phyloP scores from a whole-genome alignment of 1,284 basidiomycete species.

The Apiotrichum montevideense region DNA sequence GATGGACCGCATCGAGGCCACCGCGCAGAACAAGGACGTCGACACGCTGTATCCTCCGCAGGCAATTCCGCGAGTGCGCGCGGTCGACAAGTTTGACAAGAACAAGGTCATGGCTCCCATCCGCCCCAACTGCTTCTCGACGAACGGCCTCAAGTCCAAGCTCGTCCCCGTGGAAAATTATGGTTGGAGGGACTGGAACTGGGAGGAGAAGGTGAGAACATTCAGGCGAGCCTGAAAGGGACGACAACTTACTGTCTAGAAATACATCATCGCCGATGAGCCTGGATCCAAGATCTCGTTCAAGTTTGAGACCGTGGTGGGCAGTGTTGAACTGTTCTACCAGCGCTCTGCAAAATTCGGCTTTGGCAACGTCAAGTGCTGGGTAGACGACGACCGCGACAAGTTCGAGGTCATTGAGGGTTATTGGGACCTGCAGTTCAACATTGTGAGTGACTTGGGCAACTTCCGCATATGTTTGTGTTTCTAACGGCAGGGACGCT shows the following conservation, averaged over 20 bases:
- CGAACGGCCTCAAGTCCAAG: conserved; percentile 24
- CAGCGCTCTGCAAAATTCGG: conserved; percentile 28
- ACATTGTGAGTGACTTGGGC: conserved; percentile 4
- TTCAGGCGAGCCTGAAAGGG: not conserved
- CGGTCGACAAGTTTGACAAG: conserved; percentile 4
- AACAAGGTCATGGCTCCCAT: conserved; percentile 20
- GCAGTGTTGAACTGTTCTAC: conserved; percentile 34
- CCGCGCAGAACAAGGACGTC: conserved; percentile 4
- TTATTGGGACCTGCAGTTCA: conserved; percentile 29
- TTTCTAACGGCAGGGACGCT: not conserved
- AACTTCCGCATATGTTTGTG: not conserved
- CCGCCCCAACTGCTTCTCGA: conserved; percentile 34
- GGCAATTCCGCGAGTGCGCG: conserved; percentile 11
- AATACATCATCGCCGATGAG: conserved; percentile 35
- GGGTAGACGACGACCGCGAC: conserved; percentile 33
- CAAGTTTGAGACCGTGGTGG: conserved; percentile 22
- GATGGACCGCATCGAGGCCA: conserved; percentile 28
- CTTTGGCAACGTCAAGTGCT: conserved; percentile 35
- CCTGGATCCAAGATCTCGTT: conserved; percentile 36
- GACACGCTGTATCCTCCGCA: conserved; percentile 24
- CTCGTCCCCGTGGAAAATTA: conserved; percentile 23
- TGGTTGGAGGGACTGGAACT: conserved; percentile 39
- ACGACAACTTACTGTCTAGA: conserved; percentile 20
- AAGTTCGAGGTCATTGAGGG: conserved; percentile 22
- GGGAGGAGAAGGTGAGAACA: conserved; percentile 17